These are phyloP conservation scores for Saxophila tyrrhenica DNA, from an alignment of 495 filamentous ascomycete species.

Conservation along the genomic window DNA sequence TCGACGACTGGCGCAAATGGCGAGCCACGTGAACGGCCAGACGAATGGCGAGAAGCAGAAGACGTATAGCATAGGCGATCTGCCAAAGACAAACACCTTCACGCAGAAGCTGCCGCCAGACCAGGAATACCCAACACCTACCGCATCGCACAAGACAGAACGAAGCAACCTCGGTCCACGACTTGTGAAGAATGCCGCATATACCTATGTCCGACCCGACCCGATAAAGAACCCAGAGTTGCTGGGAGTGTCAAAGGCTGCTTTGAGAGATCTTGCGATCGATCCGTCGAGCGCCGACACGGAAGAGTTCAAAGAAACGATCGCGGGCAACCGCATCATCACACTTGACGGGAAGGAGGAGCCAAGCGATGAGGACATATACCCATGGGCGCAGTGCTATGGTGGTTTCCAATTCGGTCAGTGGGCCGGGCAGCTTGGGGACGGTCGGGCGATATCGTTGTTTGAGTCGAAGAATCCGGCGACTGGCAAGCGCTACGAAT, in stretches of 20 bases:
- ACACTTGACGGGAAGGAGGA: slow-evolving; percentile 36
- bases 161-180: slow-evolving; percentile 67
- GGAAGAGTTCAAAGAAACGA: slow-evolving; percentile 62
- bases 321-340: slow-evolving; percentile 66
- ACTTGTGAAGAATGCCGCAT: slow-evolving; percentile 73
- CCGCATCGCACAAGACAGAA: slow-evolving; percentile 65
- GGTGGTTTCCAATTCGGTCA: slow-evolving; percentile 65
- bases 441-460: slow-evolving; percentile 85
- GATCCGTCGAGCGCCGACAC: slow-evolving; percentile 51
- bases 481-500: slow-evolving; percentile 64
- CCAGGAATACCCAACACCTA: slow-evolving; percentile 66
- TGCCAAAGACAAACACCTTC: slow-evolving; percentile 81
- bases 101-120: slow-evolving; percentile 71
- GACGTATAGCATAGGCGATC: slow-evolving; percentile 31
- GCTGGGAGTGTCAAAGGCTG: slow-evolving; percentile 62
- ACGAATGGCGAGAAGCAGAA: slow-evolving; percentile 18
- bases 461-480: slow-evolving; percentile 77
- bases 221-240: slow-evolving; percentile 57
- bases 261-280: slow-evolving; percentile 70
- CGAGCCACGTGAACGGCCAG: slow-evolving; percentile 36
- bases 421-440: slow-evolving; percentile 94
- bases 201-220: slow-evolving; percentile 83
- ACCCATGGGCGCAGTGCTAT: slow-evolving; percentile 98
- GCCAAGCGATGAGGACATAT: slow-evolving; percentile 47
- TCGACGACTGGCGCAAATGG: slow-evolving; percentile 39